phyloP scores from a whole-genome alignment of 257 asterid genomes.

The Gynochthodes officinalis region DNA sequence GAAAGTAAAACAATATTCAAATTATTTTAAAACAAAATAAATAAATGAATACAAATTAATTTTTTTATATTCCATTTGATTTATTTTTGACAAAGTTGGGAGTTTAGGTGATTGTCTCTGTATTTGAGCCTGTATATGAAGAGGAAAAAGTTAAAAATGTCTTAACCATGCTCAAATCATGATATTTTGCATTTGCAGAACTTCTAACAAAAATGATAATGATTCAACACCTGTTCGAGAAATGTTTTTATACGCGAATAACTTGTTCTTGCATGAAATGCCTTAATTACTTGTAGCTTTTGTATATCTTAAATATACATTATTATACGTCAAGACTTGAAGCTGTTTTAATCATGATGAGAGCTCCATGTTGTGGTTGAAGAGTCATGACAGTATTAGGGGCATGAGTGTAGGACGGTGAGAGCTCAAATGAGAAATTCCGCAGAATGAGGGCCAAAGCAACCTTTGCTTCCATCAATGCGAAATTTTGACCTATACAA shows the following conservation, averaged over 20 bases:
- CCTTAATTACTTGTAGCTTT: neutral
- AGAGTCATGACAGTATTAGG: slow-evolving; percentile 48
- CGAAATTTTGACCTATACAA: slow-evolving; percentile 54
- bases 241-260: neutral
- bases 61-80: neutral
- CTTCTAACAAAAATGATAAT: neutral
- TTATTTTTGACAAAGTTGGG: neutral
- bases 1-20: neutral
- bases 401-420: slow-evolving; percentile 52
- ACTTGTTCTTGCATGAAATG: neutral
- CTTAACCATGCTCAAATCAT: neutral
- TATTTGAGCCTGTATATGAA: neutral
- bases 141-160: neutral
- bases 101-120: neutral
- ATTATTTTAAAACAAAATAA: neutral
- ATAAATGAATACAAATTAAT: neutral
- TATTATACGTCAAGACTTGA: neutral
- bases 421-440: slow-evolving; percentile 40
- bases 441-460: slow-evolving; percentile 45
- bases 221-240: neutral
- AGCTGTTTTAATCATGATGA: slow-evolving; percentile 22
- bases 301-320: neutral
- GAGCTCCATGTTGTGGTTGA: slow-evolving; percentile 65
- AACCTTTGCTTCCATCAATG: slow-evolving; percentile 45
- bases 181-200: neutral